phyloP scores from a whole-genome alignment of 1,139 yeast genomes.

The Pichia cactophila region DNA sequence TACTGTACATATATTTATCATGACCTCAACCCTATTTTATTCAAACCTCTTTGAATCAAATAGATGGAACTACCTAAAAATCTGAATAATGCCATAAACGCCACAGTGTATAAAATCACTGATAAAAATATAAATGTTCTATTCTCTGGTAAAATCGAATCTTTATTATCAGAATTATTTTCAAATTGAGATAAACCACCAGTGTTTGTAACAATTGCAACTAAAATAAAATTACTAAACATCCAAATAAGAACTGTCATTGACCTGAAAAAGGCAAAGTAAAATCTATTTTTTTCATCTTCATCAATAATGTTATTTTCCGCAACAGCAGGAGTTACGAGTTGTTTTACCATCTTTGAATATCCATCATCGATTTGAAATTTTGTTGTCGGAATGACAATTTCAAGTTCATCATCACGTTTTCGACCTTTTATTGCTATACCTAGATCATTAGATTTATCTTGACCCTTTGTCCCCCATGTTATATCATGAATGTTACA shows the following conservation, averaged over 20 bases:
- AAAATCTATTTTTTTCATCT: slow-evolving; percentile 43
- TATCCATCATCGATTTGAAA: slow-evolving; percentile 59
- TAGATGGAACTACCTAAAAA: slow-evolving; percentile 53
- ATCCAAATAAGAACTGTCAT: slow-evolving; percentile 77
- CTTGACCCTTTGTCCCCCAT: slow-evolving; percentile 82
- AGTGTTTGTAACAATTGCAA: slow-evolving; percentile 64
- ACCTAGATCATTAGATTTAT: slow-evolving; percentile 58
- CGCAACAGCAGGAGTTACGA: slow-evolving; percentile 22
- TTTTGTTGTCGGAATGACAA: slow-evolving; percentile 59
- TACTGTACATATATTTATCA: not conserved
- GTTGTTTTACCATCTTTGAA: slow-evolving; percentile 40
- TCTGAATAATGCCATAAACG: slow-evolving; percentile 69
- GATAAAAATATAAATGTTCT: slow-evolving; percentile 47
- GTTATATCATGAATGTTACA: slow-evolving; percentile 82
- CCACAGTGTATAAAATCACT: slow-evolving; percentile 75
- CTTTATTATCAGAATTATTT: slow-evolving; percentile 19
- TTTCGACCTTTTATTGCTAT: slow-evolving; percentile 42
- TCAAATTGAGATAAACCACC: slow-evolving; percentile 43
- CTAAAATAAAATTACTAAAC: slow-evolving; percentile 55
- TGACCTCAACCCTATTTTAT: slow-evolving; percentile 9
- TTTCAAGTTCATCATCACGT: slow-evolving; percentile 45
- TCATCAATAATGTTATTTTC: slow-evolving; percentile 5
- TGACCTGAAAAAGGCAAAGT: slow-evolving; percentile 70
- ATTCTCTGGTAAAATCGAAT: slow-evolving; percentile 18
- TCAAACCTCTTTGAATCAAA: slow-evolving; percentile 25